Conservation (phyloP, 768 basidiomycete species). For the Tricholoma terreum region DNA sequence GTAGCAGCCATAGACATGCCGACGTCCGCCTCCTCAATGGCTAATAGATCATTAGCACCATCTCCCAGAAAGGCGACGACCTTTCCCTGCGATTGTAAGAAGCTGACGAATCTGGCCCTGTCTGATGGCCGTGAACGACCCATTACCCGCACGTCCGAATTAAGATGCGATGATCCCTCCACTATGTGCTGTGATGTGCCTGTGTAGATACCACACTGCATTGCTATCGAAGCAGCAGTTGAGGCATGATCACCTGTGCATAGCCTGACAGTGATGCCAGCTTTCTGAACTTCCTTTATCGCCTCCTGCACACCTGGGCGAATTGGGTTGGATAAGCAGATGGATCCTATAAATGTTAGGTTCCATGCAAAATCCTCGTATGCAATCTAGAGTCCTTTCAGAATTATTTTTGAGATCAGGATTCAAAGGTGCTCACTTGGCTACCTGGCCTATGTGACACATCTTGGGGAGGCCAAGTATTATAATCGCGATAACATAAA, state of each 20-base stretch:
- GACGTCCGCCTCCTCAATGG: slow-evolving; percentile 91
- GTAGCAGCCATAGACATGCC: slow-evolving; percentile 97
- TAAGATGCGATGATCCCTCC: too few relatives aligned
- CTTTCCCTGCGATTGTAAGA: slow-evolving; percentile 80
- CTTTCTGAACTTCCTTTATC: slow-evolving; percentile 82
- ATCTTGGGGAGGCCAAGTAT: slow-evolving; percentile 75
- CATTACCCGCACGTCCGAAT: slow-evolving; percentile 98
- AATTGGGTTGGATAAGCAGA: slow-evolving; percentile 95
- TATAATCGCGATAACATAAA: slow-evolving; percentile 87
- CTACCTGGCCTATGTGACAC: slow-evolving; percentile 29
- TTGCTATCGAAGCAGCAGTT: slow-evolving; percentile 90
- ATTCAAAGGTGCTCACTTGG: slow-evolving; percentile 37
- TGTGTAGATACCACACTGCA: slow-evolving; percentile 93
- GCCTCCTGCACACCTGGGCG: slow-evolving; percentile 87
- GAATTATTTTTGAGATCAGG: too few relatives aligned
- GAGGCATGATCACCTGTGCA: slow-evolving; percentile 97
- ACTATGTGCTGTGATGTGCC: too few relatives aligned
- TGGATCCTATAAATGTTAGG: slow-evolving; percentile 82
- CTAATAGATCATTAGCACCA: slow-evolving; percentile 96
- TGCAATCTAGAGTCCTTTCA: slow-evolving; percentile 59
- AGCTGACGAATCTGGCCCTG: slow-evolving; percentile 90
- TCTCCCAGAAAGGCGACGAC: slow-evolving; percentile 96
- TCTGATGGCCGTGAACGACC: slow-evolving; percentile 97
- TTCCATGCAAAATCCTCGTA: slow-evolving; percentile 68
- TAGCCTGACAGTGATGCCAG: slow-evolving; percentile 96